These are phyloP conservation scores for Pestalotiopsis sp. DNA, from an alignment of 2,329 filamentous ascomycete genomes.

Conservation along the genomic window DNA sequence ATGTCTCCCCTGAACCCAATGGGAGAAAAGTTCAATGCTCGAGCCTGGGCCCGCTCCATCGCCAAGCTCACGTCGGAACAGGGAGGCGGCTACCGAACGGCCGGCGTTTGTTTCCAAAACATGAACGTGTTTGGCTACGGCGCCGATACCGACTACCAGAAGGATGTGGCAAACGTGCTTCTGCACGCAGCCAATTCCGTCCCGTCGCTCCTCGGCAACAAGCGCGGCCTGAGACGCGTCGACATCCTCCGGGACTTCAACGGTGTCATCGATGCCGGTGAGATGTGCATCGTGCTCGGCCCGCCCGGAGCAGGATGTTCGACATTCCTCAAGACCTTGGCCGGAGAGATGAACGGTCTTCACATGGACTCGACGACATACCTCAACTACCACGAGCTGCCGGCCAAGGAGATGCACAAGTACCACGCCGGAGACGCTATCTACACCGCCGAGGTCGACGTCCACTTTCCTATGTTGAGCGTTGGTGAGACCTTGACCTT, in stretches of 20 bases:
- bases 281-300: slow-evolving; percentile 49
- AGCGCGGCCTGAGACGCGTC: slow-evolving; percentile 35
- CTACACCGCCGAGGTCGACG: slow-evolving; percentile 67
- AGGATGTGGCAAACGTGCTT: slow-evolving; percentile 1
- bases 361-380: slow-evolving; percentile 42
- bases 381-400: slow-evolving; percentile 54
- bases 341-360: slow-evolving; percentile 54
- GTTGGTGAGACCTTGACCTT: slow-evolving; percentile 67
- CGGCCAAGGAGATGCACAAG: slow-evolving; percentile 7
- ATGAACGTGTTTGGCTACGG: slow-evolving; percentile 41
- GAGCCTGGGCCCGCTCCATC: slow-evolving; percentile 1
- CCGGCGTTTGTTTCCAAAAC: slow-evolving; percentile 39
- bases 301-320: slow-evolving; percentile 57
- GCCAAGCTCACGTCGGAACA: background rate
- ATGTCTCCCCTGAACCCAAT: slow-evolving; percentile 7
- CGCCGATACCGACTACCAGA: slow-evolving; percentile 37
- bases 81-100: background rate
- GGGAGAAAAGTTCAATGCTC: slow-evolving; percentile 4
- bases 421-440: slow-evolving; percentile 54
- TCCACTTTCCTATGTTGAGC: slow-evolving; percentile 67
- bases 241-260: slow-evolving; percentile 55
- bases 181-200: background rate
- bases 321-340: slow-evolving; percentile 59
- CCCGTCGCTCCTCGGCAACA: background rate
- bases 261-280: slow-evolving; percentile 51